Evolutionary conservation across 140 eudicot species (phyloP).

Genomic region (Stevia rebaudiana): DNA sequence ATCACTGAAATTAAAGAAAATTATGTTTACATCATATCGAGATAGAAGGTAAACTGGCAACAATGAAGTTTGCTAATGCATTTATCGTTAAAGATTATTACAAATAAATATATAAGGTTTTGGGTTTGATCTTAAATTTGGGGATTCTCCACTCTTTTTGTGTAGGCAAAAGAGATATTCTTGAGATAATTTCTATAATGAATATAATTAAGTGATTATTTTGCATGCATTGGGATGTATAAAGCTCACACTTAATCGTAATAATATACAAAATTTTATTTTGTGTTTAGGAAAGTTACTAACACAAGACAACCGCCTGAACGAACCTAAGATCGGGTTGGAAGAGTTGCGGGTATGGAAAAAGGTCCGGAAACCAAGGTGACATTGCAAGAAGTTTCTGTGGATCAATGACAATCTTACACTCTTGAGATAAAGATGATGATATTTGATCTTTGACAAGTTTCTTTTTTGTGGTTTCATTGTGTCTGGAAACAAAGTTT

Average conservation of each 20-base stretch:
- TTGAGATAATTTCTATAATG: too few species aligned
- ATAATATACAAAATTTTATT: not conserved
- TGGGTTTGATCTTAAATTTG: not conserved
- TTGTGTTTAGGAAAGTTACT: conserved; percentile 44
- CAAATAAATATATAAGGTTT: not conserved
- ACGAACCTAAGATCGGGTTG: conserved; percentile 30
- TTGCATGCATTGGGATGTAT: conserved; percentile 18
- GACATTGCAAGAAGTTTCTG: conserved; percentile 14
- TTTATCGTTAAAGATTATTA: not conserved
- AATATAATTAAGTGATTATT: too few species aligned
- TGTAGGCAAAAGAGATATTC: too few species aligned
- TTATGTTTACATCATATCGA: too few species aligned
- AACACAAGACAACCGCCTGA: conserved; percentile 44
- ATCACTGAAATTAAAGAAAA: too few species aligned
- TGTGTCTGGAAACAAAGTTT: conserved; percentile 17
- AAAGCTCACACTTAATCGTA: conserved; percentile 6
- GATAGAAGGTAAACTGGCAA: too few species aligned
- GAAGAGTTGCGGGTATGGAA: conserved; percentile 26
- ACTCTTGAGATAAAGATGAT: conserved; percentile 23
- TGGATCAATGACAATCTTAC: conserved; percentile 18
- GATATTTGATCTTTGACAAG: conserved; percentile 23
- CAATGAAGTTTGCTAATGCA: not conserved
- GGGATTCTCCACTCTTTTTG: not conserved
- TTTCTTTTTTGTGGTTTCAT: conserved; percentile 15
- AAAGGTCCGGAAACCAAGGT: conserved; percentile 25